Evolutionary conservation across 1,139 yeast genomes (phyloP).

Genomic region (Diutina rugosa): DNA sequence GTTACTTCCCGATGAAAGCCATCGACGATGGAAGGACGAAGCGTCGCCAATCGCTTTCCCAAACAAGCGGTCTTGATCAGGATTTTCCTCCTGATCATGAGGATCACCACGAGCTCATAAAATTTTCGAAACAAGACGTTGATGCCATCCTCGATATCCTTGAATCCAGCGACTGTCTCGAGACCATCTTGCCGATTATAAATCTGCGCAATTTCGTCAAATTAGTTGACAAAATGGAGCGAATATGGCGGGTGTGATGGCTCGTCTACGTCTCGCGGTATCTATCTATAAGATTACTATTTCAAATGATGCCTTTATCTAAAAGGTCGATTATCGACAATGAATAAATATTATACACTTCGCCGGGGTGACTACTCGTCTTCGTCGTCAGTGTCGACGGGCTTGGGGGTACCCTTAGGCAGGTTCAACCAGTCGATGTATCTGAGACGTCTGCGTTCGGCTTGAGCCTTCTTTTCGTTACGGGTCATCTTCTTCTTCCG

Average conservation of each 20-base stretch:
- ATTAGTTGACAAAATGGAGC: background rate
- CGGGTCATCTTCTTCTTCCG: constrained; percentile 96
- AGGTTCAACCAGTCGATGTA: constrained; percentile 90
- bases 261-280: too few relatives aligned
- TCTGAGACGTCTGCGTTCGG: constrained; percentile 88
- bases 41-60: background rate
- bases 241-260: background rate
- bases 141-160: background rate
- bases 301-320: too few relatives aligned
- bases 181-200: background rate
- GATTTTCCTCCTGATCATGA: background rate
- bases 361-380: background rate
- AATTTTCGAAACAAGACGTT: background rate
- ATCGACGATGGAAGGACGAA: background rate
- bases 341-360: background rate
- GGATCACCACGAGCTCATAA: background rate
- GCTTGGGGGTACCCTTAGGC: constrained; percentile 96
- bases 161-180: background rate
- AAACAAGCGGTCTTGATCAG: too few relatives aligned
- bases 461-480: constrained; percentile 85
- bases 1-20: background rate
- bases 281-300: too few relatives aligned
- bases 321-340: background rate
- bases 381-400: constrained; percentile 89
- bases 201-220: background rate